phyloP scores from a whole-genome alignment of 495 filamentous ascomycete genomes.

The Aspergillus funiculosus region DNA sequence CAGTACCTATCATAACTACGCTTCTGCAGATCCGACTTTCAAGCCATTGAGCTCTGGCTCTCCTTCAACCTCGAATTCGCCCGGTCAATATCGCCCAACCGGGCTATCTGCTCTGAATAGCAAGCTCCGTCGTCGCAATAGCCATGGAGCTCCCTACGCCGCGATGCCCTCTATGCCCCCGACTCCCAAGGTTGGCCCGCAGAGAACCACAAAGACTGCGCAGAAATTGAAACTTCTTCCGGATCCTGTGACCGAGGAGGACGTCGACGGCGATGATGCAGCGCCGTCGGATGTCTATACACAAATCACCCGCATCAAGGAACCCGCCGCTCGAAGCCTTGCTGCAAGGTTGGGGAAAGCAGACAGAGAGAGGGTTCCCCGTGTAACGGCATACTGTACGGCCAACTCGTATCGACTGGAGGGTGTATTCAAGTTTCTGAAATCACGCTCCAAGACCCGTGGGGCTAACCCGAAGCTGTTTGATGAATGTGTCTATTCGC shows the following conservation, averaged over 20 bases:
- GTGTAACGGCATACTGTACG: slow-evolving; percentile 95
- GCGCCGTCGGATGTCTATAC: slow-evolving; percentile 93
- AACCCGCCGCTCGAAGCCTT: slow-evolving; percentile 87
- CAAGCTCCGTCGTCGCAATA: slow-evolving; percentile 81
- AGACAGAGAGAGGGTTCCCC: slow-evolving; percentile 76
- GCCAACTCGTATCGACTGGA: slow-evolving; percentile 86
- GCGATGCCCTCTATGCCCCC: slow-evolving; percentile 38
- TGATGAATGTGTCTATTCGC: slow-evolving; percentile 95
- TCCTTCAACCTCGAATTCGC: slow-evolving; percentile 33
- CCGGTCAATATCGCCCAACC: slow-evolving; percentile 28
- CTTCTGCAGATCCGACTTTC: slow-evolving; percentile 40
- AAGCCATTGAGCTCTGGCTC: slow-evolving; percentile 38
- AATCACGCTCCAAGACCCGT: slow-evolving; percentile 65
- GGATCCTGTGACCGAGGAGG: slow-evolving; percentile 70
- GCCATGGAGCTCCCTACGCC: slow-evolving; percentile 59
- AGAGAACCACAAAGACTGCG: slow-evolving; percentile 87
- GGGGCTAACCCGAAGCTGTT: slow-evolving; percentile 83
- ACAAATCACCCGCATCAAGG: slow-evolving; percentile 92
- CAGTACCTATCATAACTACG: slow-evolving; percentile 46
- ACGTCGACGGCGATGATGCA: slow-evolving; percentile 64
- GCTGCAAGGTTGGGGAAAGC: slow-evolving; percentile 90
- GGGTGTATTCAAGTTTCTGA: slow-evolving; percentile 79
- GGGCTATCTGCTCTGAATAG: slow-evolving; percentile 75
- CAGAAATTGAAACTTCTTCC: slow-evolving; percentile 95
- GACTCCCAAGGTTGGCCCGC: slow-evolving; percentile 81